Base-by-base conservation (phyloP, 345 rosid species). In the Citrus sp. region DNA sequence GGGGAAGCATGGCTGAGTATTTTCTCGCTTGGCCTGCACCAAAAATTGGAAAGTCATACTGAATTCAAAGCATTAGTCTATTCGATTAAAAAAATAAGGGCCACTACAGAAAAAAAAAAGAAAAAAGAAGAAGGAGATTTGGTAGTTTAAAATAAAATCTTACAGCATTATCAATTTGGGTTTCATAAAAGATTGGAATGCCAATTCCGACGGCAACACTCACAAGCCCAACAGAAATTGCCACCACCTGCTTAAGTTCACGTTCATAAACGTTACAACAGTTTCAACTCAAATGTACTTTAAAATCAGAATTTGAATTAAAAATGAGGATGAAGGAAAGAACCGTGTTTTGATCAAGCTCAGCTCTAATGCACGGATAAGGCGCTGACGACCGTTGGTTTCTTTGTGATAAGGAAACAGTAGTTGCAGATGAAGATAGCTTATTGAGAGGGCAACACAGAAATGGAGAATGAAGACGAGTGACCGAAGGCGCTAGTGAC, bases 1-100 rank as follows among this genome's bases (percentile, higher is more conserved):
- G 51, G 99, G 99, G 80, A 96, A 96, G 86, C 98, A 96, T 21
- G 95, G 93, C 83, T 96, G 99, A 0, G 97, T 93, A 55, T 93
- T 96, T 1, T 92, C 98, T 74, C 98, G 87, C 78, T 87, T 91
- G 27, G 97, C 90, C 99, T 95, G 86, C 79, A 76, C 22, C 74
- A 9, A 56, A 32, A 8, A 12, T 51, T 46, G 32, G 70, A 27
- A 49, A 75, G 49, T 25, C 46, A 72, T 6, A 25, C 34, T 55
- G 38, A 72, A 37, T 68, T 49, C 19, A 61, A 24, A 62, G 9
- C 51, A 46, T 46, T 13, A 4, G 51, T 46, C 18, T 22, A 70
- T 38, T 28, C 16, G 7, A 7, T 18, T 10, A 9, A 9, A 67
- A 68, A 40, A 4, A 68, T 0, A 2, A 51, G 22, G 19, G 5